phyloP scores from a whole-genome alignment of 768 basidiomycete species.

The Cyclocybe cylindracea region DNA sequence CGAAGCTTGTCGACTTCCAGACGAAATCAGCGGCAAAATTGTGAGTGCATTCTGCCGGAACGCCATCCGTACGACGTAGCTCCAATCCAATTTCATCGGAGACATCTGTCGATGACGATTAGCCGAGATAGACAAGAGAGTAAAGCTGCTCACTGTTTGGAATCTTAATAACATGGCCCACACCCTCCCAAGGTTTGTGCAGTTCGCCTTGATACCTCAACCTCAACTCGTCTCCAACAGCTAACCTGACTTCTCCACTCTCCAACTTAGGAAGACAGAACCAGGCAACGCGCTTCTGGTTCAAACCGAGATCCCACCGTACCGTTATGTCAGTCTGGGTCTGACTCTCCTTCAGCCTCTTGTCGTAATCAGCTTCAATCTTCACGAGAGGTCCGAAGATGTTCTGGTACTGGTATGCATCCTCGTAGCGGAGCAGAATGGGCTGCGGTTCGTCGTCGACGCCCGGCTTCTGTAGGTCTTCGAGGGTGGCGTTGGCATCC shows the following conservation, averaged over 20 bases:
- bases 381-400: constrained; percentile 99
- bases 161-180: constrained; percentile 98
- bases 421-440: constrained; percentile 89
- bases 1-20: constrained; percentile 99
- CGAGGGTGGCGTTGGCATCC: constrained; percentile 89
- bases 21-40: constrained; percentile 99
- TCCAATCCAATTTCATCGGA: constrained; percentile 98
- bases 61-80: constrained; percentile 85
- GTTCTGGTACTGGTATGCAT: constrained; percentile 99
- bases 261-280: constrained; percentile 95
- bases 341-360: constrained; percentile 96
- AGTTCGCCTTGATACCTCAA: constrained; percentile 87
- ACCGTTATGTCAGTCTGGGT: constrained; percentile 97
- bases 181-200: constrained; percentile 95
- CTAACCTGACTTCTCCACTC: constrained; percentile 95
- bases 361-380: constrained; percentile 99
- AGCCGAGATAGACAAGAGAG: constrained; percentile 2
- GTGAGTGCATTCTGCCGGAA: constrained; percentile 91
- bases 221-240: constrained; percentile 94
- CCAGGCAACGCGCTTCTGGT: constrained; percentile 99
- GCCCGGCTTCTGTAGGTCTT: constrained; percentile 96
- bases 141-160: constrained; percentile 80
- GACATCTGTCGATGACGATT: constrained; percentile 58
- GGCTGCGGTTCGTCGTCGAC: constrained; percentile 98
- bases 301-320: constrained; percentile 96